Evolutionary conservation across 1,139 yeast genomes (phyloP), one percentile per base, ranked within the genome.

Genomic region (Yamadazyma triangularis): DNA sequence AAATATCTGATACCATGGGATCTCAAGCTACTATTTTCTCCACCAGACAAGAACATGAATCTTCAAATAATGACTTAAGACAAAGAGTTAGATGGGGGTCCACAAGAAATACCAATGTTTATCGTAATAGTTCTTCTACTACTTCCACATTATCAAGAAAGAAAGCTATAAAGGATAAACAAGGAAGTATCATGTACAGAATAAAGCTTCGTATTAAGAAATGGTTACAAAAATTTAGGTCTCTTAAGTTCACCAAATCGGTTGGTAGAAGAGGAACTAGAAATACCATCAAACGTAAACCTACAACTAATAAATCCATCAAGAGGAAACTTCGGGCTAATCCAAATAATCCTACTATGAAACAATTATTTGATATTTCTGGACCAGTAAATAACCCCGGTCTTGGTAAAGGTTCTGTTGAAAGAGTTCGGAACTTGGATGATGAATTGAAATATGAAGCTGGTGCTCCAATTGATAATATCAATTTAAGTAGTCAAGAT

Each of bases 21-120:
- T 64, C 71, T 0, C 73, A 65, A 39, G 72, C 70, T 8, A 68
- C 73, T 1, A 66, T 68, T 15, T 67, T 68, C 37, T 64, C 71
- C 13, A 67, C 73, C 3, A 47, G 71, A 39, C 50, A 35, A 21
- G 45, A 26, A 13, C 27, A 32, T 18, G 29, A 38, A 23, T 7
- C 9, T 18, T 7, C 20, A 18, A 18, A 6, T 7, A 18, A 18
- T 18, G 9, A 6, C 20, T 7, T 18, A 18, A 18, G 20, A 18
- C 20, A 9, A 7, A 41, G 48, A 8, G 39, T 41, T 27, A 46
- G 39, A 31, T 28, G 31, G 8, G 33, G 29, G 9, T 26, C 44
- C n/a, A 31, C 38, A 10, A 35, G 41, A 15, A 41, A 33, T 24
- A 39, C 39, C 3, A 31, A 28, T 23, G 28, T 41, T 5, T 42